These are phyloP conservation scores for Atractiella rhizophila DNA, from an alignment of 768 basidiomycete genomes.

Conservation along the genomic window DNA sequence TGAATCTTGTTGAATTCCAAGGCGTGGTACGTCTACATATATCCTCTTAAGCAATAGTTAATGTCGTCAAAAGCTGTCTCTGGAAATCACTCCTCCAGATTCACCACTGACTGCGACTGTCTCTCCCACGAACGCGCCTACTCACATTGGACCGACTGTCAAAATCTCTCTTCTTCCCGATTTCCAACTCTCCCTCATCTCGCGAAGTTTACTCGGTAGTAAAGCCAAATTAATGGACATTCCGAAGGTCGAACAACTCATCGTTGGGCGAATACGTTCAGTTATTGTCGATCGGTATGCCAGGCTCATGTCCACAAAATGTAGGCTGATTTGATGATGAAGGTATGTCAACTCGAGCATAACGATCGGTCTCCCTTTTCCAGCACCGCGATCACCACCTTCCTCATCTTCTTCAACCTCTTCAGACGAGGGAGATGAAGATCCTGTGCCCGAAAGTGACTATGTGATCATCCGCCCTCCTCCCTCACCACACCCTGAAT, in stretches of 20 bases:
- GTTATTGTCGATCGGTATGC: conserved; percentile 25
- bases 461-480: no score
- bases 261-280: conserved; percentile 54
- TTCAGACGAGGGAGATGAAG: no score
- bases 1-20: conserved; percentile 67
- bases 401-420: no score
- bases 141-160: conserved; percentile 31
- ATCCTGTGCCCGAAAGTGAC: no score
- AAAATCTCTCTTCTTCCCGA: conserved; percentile 61
- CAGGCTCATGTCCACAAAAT: no score
- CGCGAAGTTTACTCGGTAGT: conserved; percentile 77
- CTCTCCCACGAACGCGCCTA: conserved; percentile 18
- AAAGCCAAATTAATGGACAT: conserved; percentile 94
- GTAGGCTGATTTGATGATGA: no score
- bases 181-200: conserved; percentile 62
- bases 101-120: no score
- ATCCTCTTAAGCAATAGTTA: conserved; percentile 21
- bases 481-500: no score
- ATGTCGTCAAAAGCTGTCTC: conserved; percentile 14
- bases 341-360: no score
- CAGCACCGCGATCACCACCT: no score
- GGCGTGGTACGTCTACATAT: conserved; percentile 46
- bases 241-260: conserved; percentile 85
- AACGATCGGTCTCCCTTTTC: no score
- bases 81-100: neutral